Base-by-base conservation (phyloP, 768 basidiomycete genomes). In the Porpolomopsis calyptriformis region DNA sequence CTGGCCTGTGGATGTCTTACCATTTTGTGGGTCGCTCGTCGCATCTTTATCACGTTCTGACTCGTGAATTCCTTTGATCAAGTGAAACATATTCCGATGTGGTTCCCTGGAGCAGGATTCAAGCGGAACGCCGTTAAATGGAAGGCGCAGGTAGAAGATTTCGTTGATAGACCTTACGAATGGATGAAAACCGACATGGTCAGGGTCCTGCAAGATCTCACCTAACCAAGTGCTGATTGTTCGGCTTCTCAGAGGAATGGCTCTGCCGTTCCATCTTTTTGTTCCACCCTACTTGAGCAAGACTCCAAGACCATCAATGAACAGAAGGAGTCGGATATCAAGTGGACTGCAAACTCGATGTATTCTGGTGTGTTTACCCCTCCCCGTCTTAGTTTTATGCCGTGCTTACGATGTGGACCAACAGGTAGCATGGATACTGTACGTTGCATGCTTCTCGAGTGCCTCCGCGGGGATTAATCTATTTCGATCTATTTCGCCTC, bases 261-360 rank as follows among this genome's bases (percentile, higher is more conserved):
- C 14, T 56, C 53, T 22, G 64, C 64, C 43, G 62, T 60, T 33
- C 62, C 63, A 5, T 70, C 66, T 8, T 72, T 71, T 56, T 70
- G 67, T 45, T 71, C 73, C 1, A 78, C 73, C 7, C 63, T 85
- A 16, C 65, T 85, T 11, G 77, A 79, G 38, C 72, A 74, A 33
- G 59, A 67, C 50, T 12, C 36, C 12, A 66, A 64, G 40, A 47
- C 60, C 31, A 61, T 59, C 25, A 59, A 68, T 26, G 46, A 38
- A 4, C 56, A 71, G 48, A 73, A 71, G 37, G 80, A 83, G 53
- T 78, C 77, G 50, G 84, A 87, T 52, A 65, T 86, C 38, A 80
- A 82, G 48, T 84, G 83, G 82, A 77, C 81, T 1, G 85, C 85
- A n/a, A 85, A 86, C 58, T 85, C 83, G 24, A 85, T 87, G 80